Evolutionary conservation across 768 basidiomycete species (phyloP), one percentile per base, ranked within the genome.

Genomic region (Calocera viscosa): DNA sequence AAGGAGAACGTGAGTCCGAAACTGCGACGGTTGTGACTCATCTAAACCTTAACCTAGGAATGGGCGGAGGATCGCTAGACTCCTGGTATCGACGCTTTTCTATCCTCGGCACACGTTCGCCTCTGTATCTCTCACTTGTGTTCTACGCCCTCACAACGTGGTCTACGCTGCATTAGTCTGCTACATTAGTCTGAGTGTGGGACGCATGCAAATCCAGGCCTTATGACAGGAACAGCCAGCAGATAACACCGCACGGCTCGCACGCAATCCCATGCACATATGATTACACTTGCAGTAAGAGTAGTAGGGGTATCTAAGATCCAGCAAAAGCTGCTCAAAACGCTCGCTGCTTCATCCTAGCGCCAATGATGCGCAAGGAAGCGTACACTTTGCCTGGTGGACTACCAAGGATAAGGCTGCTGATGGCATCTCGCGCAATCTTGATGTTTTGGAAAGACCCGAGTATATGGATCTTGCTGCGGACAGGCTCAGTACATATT

Each of bases 391-490:
- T 91, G 64, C 94, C 94, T 64, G 94, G 94, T 0, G 94, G 94
- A 16, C 93, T 94, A 34, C 94, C 94, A 17, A 97, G 82, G 70
- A 97, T 97, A 22, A 96, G 83, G 16, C 91, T 93, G 30, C 96
- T 94, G 69, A 99, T 87, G 5, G 96, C 94, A 76, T 97, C 95
- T 67, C 94, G 84, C 0, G 96, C 96, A 67, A 98, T 84, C 77
- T 95, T 96, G 81, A 99, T 98, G 74, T 96, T 96, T 80, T 94
- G 91, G 80, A 96, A 97, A 17, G 94, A 95, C 26, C 96, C 96
- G 76, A 99, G 87, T 71, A 99, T 97, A 72, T 97, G 94, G 40
- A 99, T 96, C 83, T 96, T 94, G 32, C 94, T 96, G 72, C 5
- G 69, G n/a, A 68, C n/a, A 60, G 66, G 66, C 69, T 70, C 63